A percentile compares a stretch with the other conserved stretches of the same genome.
These are phyloP conservation scores for Suillus hirtellus DNA, from an alignment of 768 basidiomycete genomes.

Conservation along the genomic window DNA sequence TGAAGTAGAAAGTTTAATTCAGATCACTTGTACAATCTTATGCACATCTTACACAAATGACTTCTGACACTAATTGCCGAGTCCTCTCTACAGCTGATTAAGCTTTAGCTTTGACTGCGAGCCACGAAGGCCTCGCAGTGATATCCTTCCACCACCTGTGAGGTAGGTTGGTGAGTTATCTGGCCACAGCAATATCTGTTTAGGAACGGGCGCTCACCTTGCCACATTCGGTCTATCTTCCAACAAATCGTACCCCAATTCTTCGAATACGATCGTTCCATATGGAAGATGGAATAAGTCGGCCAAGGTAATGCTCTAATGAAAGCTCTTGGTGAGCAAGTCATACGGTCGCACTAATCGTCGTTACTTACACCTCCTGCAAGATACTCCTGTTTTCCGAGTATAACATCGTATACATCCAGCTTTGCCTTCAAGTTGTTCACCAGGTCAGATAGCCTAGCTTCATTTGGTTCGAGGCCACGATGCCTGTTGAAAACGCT, in stretches of 20 bases:
- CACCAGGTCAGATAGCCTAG: constrained; percentile 24
- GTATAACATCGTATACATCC: constrained; percentile 52
- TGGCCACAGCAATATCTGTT: too few species aligned
- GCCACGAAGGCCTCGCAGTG: constrained; percentile 47
- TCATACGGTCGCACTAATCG: background rate
- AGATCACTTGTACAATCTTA: background rate
- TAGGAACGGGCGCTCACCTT: constrained; percentile 19
- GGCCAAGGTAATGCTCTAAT: constrained; percentile 43
- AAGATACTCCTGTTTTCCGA: constrained; percentile 53
- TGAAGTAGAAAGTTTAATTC: background rate
- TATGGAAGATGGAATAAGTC: constrained; percentile 49
- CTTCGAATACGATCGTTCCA: constrained; percentile 30
- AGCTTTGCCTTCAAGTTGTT: constrained; percentile 39
- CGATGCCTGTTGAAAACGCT: constrained; percentile 7
- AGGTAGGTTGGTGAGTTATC: background rate
- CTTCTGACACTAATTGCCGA: background rate
- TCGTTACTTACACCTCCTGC: constrained; percentile 50
- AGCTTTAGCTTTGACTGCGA: constrained; percentile 41
- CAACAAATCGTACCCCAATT: constrained; percentile 23
- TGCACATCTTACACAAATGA: background rate
- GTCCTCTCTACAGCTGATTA: background rate
- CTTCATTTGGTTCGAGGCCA: constrained; percentile 26
- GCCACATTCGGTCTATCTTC: constrained; percentile 27
- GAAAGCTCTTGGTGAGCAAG: background rate
- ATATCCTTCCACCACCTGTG: constrained; percentile 56